phyloP scores from a whole-genome alignment of 345 rosid genomes.

The Syzygium oleosum region DNA sequence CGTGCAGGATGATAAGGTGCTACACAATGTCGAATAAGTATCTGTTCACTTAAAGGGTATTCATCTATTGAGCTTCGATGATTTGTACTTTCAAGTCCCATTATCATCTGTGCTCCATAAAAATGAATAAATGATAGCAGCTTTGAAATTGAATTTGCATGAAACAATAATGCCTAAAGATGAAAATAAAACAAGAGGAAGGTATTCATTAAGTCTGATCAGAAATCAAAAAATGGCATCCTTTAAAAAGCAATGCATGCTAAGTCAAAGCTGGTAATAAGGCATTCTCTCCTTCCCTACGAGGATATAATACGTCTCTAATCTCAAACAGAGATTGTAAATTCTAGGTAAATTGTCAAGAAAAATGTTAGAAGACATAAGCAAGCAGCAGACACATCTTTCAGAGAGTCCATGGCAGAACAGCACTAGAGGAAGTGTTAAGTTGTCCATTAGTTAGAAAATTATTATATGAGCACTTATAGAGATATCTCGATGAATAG shows the following conservation, averaged over 20 bases:
- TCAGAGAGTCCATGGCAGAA: not conserved
- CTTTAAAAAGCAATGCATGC: not conserved
- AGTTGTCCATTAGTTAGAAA: not conserved
- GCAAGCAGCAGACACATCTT: not conserved
- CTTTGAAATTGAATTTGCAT: not conserved
- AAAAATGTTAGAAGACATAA: not conserved
- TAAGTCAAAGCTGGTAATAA: not conserved
- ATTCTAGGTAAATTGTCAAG: not conserved
- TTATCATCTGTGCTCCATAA: not conserved
- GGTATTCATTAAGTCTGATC: not conserved
- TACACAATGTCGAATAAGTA: not conserved
- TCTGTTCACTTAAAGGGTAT: not conserved
- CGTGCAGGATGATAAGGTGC: not conserved
- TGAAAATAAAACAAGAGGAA: not conserved
- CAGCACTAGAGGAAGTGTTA: not conserved
- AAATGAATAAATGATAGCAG: not conserved
- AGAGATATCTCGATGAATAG: not conserved
- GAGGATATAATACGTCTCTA: not conserved
- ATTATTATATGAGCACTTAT: not conserved
- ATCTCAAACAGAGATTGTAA: not conserved
- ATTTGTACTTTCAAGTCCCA: not conserved
- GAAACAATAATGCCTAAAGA: not conserved
- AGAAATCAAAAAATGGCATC: not conserved
- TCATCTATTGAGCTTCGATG: not conserved
- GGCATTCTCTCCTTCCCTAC: not conserved